Evolutionary conservation across 257 asterid species (phyloP).

Genomic region (Solanum sparsipilum): DNA sequence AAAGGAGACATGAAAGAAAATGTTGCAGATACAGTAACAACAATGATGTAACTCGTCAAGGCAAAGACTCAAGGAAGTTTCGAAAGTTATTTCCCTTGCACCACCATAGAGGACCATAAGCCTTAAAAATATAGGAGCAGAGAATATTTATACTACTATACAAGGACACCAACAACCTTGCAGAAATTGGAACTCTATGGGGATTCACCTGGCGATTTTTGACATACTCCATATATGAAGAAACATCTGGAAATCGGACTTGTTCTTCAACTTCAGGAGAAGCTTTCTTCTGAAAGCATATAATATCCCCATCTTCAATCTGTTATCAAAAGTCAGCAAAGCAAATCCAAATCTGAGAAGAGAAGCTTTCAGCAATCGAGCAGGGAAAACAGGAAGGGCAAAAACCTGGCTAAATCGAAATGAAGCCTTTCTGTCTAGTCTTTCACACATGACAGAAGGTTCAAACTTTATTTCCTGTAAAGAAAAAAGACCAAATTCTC

Average conservation of each 20-base stretch:
- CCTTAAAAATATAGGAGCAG: background rate
- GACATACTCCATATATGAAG: conserved; percentile 81
- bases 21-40: background rate
- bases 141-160: background rate
- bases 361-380: background rate
- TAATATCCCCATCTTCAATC: conserved; percentile 98
- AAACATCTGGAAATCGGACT: conserved; percentile 71
- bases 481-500: background rate
- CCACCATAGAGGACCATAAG: background rate
- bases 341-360: background rate
- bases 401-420: conserved; percentile 87
- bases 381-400: background rate
- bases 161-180: background rate
- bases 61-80: background rate
- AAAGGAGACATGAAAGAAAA: background rate
- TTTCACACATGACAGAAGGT: conserved; percentile 95
- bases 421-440: conserved; percentile 63
- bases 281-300: conserved; percentile 81
- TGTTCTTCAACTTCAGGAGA: conserved; percentile 51
- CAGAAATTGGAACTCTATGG: background rate
- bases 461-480: conserved; percentile 85
- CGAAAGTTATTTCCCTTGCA: background rate
- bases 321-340: conserved; percentile 6
- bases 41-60: background rate
- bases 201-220: conserved; percentile 81